phyloP scores from a whole-genome alignment of 2,329 filamentous ascomycete genomes.

The Paraphaeosphaeria minitans region DNA sequence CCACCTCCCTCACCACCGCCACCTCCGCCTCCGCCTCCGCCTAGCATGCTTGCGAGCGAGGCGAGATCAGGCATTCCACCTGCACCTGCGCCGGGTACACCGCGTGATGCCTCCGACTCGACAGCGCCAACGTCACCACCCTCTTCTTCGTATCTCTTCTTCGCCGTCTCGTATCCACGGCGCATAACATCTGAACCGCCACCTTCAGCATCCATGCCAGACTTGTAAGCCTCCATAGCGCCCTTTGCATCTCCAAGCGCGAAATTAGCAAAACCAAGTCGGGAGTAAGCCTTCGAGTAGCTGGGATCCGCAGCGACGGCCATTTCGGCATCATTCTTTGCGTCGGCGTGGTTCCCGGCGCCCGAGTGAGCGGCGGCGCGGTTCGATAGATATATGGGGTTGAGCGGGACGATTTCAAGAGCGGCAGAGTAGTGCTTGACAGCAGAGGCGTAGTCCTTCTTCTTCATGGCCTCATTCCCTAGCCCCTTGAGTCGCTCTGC shows the following conservation, averaged over 20 bases:
- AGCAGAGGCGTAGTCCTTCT: conserved; percentile 84
- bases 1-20: conserved; percentile 70
- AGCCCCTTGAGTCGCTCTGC: conserved; percentile 88
- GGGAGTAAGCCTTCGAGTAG: conserved; percentile 97
- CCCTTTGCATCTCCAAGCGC: conserved; percentile 89
- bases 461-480: conserved; percentile 93
- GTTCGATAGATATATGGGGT: conserved; percentile 97
- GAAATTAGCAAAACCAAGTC: conserved; percentile 88
- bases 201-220: conserved; percentile 92
- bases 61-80: conserved; percentile 85
- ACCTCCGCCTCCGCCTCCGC: conserved; percentile 50
- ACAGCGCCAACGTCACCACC: conserved; percentile 62
- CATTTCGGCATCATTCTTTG: conserved; percentile 85
- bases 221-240: conserved; percentile 90
- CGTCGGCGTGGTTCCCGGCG: conserved; percentile 80
- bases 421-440: conserved; percentile 90
- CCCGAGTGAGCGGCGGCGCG: conserved; percentile 92
- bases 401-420: conserved; percentile 77
- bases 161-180: conserved; percentile 94
- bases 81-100: conserved; percentile 60
- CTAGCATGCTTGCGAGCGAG: conserved; percentile 64
- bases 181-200: conserved; percentile 97
- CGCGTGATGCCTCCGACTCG: conserved; percentile 44
- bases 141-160: conserved; percentile 82
- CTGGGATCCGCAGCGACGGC: conserved; percentile 85